Evolutionary conservation across 352 stramenopile genomes (phyloP).

Genomic region (Pythium phragmitis): DNA sequence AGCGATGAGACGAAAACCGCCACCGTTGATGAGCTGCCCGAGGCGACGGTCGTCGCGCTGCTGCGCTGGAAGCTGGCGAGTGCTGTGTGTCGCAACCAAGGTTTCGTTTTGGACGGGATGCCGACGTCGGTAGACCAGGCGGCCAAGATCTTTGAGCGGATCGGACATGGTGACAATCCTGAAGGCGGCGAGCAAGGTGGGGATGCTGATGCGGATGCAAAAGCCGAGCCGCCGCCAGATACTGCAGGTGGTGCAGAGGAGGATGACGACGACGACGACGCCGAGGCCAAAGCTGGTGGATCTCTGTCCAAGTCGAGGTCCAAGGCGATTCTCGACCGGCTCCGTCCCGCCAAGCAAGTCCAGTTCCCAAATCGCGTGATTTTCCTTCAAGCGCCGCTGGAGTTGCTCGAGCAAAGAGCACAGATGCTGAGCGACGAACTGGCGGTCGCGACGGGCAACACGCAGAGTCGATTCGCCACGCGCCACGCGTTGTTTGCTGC

Average conservation of each 20-base stretch:
- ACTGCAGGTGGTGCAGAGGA: slow-evolving; percentile 24
- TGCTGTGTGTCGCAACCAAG: slow-evolving; percentile 70
- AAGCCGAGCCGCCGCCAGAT: slow-evolving; percentile 16
- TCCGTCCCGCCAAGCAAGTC: slow-evolving; percentile 42
- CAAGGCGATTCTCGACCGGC: slow-evolving; percentile 38
- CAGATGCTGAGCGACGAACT: slow-evolving; percentile 57
- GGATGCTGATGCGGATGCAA: slow-evolving; percentile 29
- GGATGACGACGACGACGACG: slow-evolving; percentile 17
- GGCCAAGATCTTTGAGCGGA: slow-evolving; percentile 40
- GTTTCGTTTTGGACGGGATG: slow-evolving; percentile 78
- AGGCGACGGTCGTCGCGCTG: slow-evolving; percentile 40
- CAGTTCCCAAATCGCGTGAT: slow-evolving; percentile 71
- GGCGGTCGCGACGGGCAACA: slow-evolving; percentile 60
- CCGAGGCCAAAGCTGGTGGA: slow-evolving; percentile 11
- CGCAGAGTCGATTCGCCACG: slow-evolving; percentile 46
- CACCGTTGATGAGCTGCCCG: slow-evolving; percentile 33
- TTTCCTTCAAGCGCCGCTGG: slow-evolving; percentile 46
- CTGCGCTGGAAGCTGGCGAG: slow-evolving; percentile 69
- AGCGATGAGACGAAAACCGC: slow-evolving; percentile 17
- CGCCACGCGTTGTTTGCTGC: slow-evolving; percentile 49
- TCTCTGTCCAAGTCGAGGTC: slow-evolving; percentile 36
- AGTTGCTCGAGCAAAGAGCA: slow-evolving; percentile 54
- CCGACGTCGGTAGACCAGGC: slow-evolving; percentile 51
- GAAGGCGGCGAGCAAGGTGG: slow-evolving; percentile 19
- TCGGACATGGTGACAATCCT: slow-evolving; percentile 14